Base-by-base conservation (phyloP, 2,329 filamentous ascomycete genomes). In the Aspergillus intermedius region DNA sequence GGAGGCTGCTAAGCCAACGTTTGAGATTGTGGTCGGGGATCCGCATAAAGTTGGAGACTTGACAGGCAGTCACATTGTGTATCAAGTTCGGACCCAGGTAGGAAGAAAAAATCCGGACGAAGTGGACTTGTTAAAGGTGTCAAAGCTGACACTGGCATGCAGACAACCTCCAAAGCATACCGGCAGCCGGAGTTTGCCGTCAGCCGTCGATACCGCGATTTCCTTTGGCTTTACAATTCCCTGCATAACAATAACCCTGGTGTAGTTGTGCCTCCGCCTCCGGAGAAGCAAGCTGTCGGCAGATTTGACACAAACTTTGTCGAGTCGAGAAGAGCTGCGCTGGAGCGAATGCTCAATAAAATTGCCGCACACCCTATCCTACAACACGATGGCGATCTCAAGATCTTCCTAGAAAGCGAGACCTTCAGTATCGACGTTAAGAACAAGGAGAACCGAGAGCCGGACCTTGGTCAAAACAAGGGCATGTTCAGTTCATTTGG, bases 331-430 rank as follows among this genome's bases (percentile, higher is more conserved):
- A 82, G 93, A 59, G 87, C 90, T 53, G 93, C 93, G 12, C 74
- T 98, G 50, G 93, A 98, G 72, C 88, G 93, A 66, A 98, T 98
- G 93, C 76, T 96, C 47, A 97, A 96, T 79, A 97, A 95, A 76
- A 93, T 84, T 51, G 89, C 91, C 2, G 81, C 83, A 9, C 93
- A 98, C 67, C 86, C 89, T 6, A 87, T 90, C 30, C 76, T 98
- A 56, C 93, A 97, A 65, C 88, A 95, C 61, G 93, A 98, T 63
- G 84, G 81, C 5, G 93, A 98, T 63, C 72, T 98, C 53, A 98
- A 98, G 74, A 83, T 97, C 4, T 98, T 98, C 70, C 75, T 98
- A 12, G 93, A 98, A 71, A 97, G 91, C 64, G 93, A 98, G 61
- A 79, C 90, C 0, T 96, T 98, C 74, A 96, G 90, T 62, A 81